Base-by-base conservation (phyloP, 495 filamentous ascomycete species). In the Penicillium alfredii region DNA sequence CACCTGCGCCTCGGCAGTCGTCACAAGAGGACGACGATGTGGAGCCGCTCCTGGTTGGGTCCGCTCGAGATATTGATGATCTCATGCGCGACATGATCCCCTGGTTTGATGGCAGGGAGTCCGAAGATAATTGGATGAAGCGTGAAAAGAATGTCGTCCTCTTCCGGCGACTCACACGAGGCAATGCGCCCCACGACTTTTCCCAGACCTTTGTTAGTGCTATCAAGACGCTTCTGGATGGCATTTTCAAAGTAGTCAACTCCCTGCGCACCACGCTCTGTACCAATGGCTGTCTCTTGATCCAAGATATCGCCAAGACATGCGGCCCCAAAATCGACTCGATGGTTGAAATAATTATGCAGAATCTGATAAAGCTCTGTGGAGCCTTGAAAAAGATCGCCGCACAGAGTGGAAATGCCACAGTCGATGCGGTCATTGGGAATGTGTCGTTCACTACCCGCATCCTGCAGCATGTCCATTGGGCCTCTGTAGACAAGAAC, bases 181-280 rank as follows among this genome's bases (percentile, higher is more conserved):
- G 92, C 27, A 98, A 97, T 58, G 86, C 82, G 4, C 80, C 84
- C 5, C 73, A 77, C 11, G 84, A 92, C 30, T 94, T 81, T 47
- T 71, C 76, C 14, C 73, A 78, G 21, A 62, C 72, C 2, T 94
- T 83, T 46, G 39, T 90, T 12, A 62, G 71, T 8, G 74, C 74
- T 30, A 73, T 93, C 19, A 88, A 89, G 43, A 68, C 65, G 8
- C 60, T 92, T 4, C 63, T 95, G 11, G 92, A 97, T 53, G 88
- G 88, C 32, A 89, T 97, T 27, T 71, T 97, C 49, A 96, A 95
- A 54, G 82, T 81, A 5, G 76, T 84, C 27, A 83, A 76, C 53
- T 94, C 92, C 1, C 69, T 97, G 22, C 73, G 93, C 42, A 97
- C 93, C 1, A 97, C 87, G 27, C 66, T 94, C 30, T 89, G 83